phyloP scores from a whole-genome alignment of 2,329 filamentous ascomycete genomes.

The Trichoderma sp. region DNA sequence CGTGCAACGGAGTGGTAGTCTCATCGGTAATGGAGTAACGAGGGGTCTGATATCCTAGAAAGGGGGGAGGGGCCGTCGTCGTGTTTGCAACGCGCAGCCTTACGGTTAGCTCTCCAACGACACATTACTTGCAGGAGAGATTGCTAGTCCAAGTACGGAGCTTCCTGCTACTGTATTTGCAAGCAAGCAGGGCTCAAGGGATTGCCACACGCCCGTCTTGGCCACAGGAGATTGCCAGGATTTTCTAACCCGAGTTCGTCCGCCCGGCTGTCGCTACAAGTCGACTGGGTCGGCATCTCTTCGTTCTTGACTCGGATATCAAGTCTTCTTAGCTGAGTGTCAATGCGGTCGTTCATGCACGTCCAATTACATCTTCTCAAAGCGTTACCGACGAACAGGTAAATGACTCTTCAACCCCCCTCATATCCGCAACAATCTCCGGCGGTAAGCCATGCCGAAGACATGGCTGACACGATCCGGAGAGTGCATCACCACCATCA shows the following conservation, averaged over 20 bases:
- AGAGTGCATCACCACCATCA: neutral
- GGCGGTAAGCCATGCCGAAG: neutral
- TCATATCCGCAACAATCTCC: neutral
- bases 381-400: neutral
- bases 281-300: neutral
- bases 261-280: neutral
- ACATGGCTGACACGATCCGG: neutral
- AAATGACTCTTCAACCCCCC: neutral
- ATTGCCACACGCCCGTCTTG: neutral
- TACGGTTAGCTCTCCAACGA: constrained; percentile 11
- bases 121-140: constrained; percentile 6
- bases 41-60: constrained; percentile 1
- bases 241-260: constrained; percentile 7
- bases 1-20: neutral
- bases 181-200: neutral
- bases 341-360: neutral
- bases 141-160: neutral
- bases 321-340: neutral
- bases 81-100: constrained; percentile 1
- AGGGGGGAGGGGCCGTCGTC: neutral
- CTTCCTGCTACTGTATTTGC: neutral
- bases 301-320: neutral
- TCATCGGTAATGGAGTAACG: neutral
- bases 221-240: neutral
- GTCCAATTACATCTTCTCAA: neutral